Percentiles rank a stretch among this genome's conserved stretches.
These are phyloP conservation scores for Calonectria hawksworthii DNA, from an alignment of 2,329 filamentous ascomycete species.

Conservation along the genomic window DNA sequence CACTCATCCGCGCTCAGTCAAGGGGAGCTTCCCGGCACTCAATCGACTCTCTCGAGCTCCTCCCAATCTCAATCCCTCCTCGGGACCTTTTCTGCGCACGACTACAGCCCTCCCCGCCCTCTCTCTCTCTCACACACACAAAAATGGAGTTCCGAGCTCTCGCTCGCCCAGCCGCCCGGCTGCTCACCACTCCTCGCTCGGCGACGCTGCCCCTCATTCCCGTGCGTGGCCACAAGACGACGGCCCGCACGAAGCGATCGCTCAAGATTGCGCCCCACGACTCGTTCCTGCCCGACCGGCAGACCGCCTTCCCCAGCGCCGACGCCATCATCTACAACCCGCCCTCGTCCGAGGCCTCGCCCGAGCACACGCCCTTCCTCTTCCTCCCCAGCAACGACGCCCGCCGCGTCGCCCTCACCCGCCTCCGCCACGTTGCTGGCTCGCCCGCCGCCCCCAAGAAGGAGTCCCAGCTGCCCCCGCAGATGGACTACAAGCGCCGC, in stretches of 20 bases:
- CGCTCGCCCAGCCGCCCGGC: slow-evolving; percentile 51
- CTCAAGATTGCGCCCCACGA: slow-evolving; percentile 73
- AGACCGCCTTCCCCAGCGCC: slow-evolving; percentile 47
- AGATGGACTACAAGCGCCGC: slow-evolving; percentile 52
- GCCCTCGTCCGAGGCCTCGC: slow-evolving; percentile 67
- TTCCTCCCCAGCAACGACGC: slow-evolving; percentile 73
- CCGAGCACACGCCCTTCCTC: slow-evolving; percentile 75
- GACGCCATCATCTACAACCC: slow-evolving; percentile 70
- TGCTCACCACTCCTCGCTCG: slow-evolving; percentile 46
- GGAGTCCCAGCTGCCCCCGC: slow-evolving; percentile 51
- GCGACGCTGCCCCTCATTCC: slow-evolving; percentile 43
- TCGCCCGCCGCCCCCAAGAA: slow-evolving; percentile 37
- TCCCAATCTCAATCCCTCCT: not conserved
- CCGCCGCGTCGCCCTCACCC: slow-evolving; percentile 64
- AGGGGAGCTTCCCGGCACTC: slow-evolving; percentile 29
- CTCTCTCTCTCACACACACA: not conserved
- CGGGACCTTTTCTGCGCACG: not conserved
- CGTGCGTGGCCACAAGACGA: slow-evolving; percentile 64
- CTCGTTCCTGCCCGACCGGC: slow-evolving; percentile 65
- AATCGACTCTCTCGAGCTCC: slow-evolving; percentile 3
- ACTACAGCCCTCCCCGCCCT: not conserved
- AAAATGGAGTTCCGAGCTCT: slow-evolving; percentile 54
- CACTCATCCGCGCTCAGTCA: slow-evolving; percentile 38
- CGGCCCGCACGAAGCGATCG: slow-evolving; percentile 67
- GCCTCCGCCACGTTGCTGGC: slow-evolving; percentile 54